Base-by-base conservation (phyloP, 169 alveolate genomes). In the Eimeria sp. region DNA sequence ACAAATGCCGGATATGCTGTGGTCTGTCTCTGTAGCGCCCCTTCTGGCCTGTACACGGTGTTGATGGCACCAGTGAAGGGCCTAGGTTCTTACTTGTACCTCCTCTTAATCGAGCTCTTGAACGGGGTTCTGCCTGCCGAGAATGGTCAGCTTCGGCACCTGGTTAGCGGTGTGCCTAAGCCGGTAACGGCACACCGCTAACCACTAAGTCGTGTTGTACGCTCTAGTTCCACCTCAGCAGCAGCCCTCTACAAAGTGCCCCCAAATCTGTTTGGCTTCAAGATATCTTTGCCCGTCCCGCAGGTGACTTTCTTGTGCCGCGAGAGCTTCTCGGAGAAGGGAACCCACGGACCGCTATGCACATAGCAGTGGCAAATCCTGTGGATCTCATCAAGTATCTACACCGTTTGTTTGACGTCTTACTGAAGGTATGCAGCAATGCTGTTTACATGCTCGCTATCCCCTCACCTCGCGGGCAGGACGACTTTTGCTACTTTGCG, bases 281-380 rank as follows among this genome's bases (percentile, higher is more conserved):
- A 10, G 13, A 1, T 63, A 34, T 86, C 47, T 40, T n/a, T 54
- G 91, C 75, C 1, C 57, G 0, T 16, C 27, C 73, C 91, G n/a
- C 72, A 87, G 94, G 94, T 45, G 94, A 87, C 63, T 87, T 87
- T 27, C 94, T 87, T 65, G 83, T 87, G 40, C 94, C 94, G 61
- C 94, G 82, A n/a, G 84, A 87, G 65, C 43, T 63, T 25, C 63
- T 40, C 67, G 40, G 45, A 43, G 30, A 65, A 20, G 63, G 11
- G 61, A 27, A 61, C 18, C 51, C 34, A 63, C 40, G 75, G 27
- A 82, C 94, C 14, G 70, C 25, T 14, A 34, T 87, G 94, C 84
- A 87, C 54, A 87, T 87, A 27, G 94, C 82, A 63, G 67, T 87
- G 49, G 94, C 94, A 10, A 87, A 87, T 51, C 94, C 94, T 65